phyloP scores from a whole-genome alignment of 2,329 filamentous ascomycete genomes.

The Colletotrichum orchidophilum region DNA sequence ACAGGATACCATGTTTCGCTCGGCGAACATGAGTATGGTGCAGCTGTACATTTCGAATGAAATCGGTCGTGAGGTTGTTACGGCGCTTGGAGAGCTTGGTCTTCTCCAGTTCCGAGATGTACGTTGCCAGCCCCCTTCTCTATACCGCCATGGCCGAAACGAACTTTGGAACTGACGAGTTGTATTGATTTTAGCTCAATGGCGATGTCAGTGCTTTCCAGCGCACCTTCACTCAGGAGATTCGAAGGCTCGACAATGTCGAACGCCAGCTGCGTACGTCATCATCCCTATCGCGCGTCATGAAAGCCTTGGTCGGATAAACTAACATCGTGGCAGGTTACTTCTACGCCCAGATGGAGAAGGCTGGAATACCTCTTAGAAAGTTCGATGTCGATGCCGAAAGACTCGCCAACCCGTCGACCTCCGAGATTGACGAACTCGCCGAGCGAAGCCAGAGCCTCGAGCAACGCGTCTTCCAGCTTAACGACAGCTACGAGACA shows the following conservation, averaged over 20 bases:
- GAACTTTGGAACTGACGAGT: constrained; percentile 35
- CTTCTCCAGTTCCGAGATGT: constrained; percentile 98
- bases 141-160: not conserved
- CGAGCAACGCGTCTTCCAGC: constrained; percentile 87
- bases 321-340: constrained; percentile 70
- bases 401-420: constrained; percentile 85
- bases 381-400: constrained; percentile 92
- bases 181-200: constrained; percentile 74
- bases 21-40: constrained; percentile 99
- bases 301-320: constrained; percentile 5
- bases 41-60: constrained; percentile 99
- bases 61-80: constrained; percentile 97
- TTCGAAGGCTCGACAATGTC: constrained; percentile 95
- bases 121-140: constrained; percentile 50
- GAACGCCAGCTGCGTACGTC: constrained; percentile 93
- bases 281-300: constrained; percentile 18
- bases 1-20: constrained; percentile 98
- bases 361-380: constrained; percentile 84
- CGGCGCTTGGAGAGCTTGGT: constrained; percentile 93
- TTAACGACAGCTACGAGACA: constrained; percentile 99
- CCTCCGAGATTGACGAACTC: constrained; percentile 95
- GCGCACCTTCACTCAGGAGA: constrained; percentile 96
- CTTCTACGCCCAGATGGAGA: constrained; percentile 96
- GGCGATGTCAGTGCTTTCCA: constrained; percentile 94
- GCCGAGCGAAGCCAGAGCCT: constrained; percentile 91